These are phyloP conservation scores for Solanum corneliomulleri DNA, from an alignment of 257 asterid genomes.

Conservation along the genomic window DNA sequence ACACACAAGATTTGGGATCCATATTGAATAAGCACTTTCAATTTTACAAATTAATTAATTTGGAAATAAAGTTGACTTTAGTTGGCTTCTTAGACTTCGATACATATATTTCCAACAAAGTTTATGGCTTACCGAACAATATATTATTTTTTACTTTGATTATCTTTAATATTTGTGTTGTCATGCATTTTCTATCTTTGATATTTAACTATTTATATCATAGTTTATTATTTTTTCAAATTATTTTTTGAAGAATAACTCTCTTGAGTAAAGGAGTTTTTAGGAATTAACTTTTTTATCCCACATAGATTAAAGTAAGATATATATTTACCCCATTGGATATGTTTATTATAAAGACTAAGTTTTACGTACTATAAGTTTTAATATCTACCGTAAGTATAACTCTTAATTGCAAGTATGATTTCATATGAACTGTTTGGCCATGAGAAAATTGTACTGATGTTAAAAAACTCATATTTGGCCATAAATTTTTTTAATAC, in stretches of 20 bases:
- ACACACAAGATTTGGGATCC: background rate
- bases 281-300: too few relatives aligned
- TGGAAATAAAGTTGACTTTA: background rate
- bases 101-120: background rate
- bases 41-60: background rate
- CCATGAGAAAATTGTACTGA: background rate
- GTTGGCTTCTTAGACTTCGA: background rate
- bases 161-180: background rate
- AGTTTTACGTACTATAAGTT: too few relatives aligned
- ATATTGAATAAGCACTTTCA: background rate
- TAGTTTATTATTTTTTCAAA: too few relatives aligned
- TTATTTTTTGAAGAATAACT: too few relatives aligned
- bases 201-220: too few relatives aligned
- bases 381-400: background rate
- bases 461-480: background rate
- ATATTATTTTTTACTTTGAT: too few relatives aligned
- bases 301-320: too few relatives aligned
- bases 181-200: background rate
- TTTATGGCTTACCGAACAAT: background rate
- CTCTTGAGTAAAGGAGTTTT: too few relatives aligned
- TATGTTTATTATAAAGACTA: too few relatives aligned
- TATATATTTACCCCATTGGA: too few relatives aligned
- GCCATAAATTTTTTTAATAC: too few relatives aligned
- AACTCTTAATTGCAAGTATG: background rate
- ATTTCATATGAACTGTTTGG: background rate